Evolutionary conservation across 2,329 filamentous ascomycete genomes (phyloP).

Genomic region (Colletotrichum sp.): DNA sequence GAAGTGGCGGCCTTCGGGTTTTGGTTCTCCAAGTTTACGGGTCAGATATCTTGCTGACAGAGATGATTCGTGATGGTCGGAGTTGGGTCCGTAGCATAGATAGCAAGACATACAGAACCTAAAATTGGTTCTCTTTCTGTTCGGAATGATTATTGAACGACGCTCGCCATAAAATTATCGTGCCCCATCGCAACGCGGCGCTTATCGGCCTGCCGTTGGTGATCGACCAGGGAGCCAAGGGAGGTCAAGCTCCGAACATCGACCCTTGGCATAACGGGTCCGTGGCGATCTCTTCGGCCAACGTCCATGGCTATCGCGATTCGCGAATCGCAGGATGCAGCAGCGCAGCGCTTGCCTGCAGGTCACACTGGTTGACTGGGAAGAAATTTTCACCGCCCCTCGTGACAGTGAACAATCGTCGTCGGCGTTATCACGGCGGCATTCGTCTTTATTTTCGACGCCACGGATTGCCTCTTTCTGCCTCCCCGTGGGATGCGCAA

Average conservation of each 20-base stretch:
- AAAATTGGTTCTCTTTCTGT: not conserved
- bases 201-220: not conserved
- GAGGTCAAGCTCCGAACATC: not conserved
- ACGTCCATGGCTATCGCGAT: not conserved
- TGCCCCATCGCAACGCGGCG: not conserved
- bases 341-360: too few relatives aligned
- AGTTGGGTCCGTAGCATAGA: not conserved
- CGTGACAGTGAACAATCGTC: not conserved
- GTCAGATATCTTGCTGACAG: too few relatives aligned
- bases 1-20: not conserved
- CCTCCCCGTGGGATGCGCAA: not conserved
- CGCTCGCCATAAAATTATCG: not conserved
- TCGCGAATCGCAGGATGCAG: not conserved
- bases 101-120: fast-evolving
- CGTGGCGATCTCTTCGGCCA: not conserved
- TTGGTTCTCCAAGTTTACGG: not conserved
- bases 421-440: not conserved
- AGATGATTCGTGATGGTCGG: not conserved
- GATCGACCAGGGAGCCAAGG: not conserved
- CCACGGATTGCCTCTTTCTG: not conserved
- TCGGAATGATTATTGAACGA: not conserved
- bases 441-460: not conserved
- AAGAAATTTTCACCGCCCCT: not conserved
- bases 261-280: not conserved
- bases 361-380: too few relatives aligned